phyloP scores from a whole-genome alignment of 2,329 filamentous ascomycete genomes.

The Colletotrichum siamense region DNA sequence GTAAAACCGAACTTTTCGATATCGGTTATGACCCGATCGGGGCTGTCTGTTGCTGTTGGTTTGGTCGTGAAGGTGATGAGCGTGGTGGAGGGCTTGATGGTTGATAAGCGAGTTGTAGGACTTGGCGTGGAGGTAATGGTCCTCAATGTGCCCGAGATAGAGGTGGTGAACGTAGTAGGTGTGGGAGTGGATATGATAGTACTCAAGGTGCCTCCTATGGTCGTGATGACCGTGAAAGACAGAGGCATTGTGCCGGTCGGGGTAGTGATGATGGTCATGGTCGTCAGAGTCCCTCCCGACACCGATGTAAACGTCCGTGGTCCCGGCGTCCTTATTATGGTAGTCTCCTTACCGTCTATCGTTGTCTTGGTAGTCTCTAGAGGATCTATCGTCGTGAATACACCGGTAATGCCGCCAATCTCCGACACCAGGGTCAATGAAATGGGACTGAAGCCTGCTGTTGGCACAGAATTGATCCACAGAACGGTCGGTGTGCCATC shows the following conservation, averaged over 20 bases:
- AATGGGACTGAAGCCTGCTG: constrained; percentile 27
- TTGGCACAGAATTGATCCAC: constrained; percentile 24
- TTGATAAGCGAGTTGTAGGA: constrained; percentile 28
- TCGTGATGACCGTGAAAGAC: constrained; percentile 28
- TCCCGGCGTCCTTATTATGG: constrained; percentile 27
- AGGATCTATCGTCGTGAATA: constrained; percentile 25
- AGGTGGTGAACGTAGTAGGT: constrained; percentile 28
- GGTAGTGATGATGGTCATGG: constrained; percentile 28
- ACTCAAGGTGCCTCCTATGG: constrained; percentile 26
- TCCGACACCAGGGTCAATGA: constrained; percentile 27
- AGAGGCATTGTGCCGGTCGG: constrained; percentile 26
- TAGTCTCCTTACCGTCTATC: constrained; percentile 28
- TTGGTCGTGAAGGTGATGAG: constrained; percentile 28
- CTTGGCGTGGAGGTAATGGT: constrained; percentile 33
- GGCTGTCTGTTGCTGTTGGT: background rate
- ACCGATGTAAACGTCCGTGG: constrained; percentile 29
- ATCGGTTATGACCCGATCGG: constrained; percentile 20
- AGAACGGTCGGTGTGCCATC: constrained; percentile 20
- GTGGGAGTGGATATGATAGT: constrained; percentile 8
- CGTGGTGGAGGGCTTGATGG: constrained; percentile 24
- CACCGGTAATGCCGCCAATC: constrained; percentile 28
- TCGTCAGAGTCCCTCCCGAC: constrained; percentile 29
- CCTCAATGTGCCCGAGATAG: constrained; percentile 30
- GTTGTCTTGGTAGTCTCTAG: constrained; percentile 29
- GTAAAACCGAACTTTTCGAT: constrained; percentile 29